Evolutionary conservation across 495 filamentous ascomycete genomes (phyloP), one percentile per base, ranked within the genome.

Genomic region (Hyaloscypha finlandica): DNA sequence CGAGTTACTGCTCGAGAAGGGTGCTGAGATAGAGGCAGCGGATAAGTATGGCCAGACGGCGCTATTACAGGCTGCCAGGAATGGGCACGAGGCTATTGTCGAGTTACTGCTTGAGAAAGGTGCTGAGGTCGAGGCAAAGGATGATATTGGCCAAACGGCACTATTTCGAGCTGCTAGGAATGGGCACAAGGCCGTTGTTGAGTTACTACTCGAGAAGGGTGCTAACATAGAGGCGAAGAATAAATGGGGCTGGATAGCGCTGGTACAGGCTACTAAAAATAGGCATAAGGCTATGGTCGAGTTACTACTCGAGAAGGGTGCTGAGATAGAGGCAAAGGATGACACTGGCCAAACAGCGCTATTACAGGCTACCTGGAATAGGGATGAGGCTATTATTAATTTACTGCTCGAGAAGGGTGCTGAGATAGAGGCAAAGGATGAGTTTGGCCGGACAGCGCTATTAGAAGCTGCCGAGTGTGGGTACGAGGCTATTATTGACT

Each of bases 401-500:
- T 19, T 59, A 6, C n/a, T 59, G 12, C 62, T 64, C 51, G 62
- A 65, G 8, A 68, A 69, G 19, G 59, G 66, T 22, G 71, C 71
- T 35, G 61, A 74, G 29, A 62, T 71, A 59, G 73, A 72, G 31
- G 35, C 53, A 12, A 25, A 53, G 14, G 65, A 67, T 71, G 29
- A 51, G 11, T 12, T 11, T 35, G 20, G 59, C 25, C 45, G 30
- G 20, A 35, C 45, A n/a, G 2, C 62, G 45, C 53, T 55, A 31
- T 29, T 4, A 22, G 3, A 31, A n/a, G 53, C 53, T 29, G 3
- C 14, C 4, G 5, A n/a, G 53, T 3, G 48, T 2, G 45, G 48
- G 48, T 11, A 55, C 32, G 29, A 31, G 8, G 62, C 8, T 8
- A 45, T 64, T n/a, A n/a, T n/a, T n/a, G n/a, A n/a, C n/a, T n/a